Evolutionary conservation across 208 protist species (phyloP).

Genomic region (Trichomonas gallinae): DNA sequence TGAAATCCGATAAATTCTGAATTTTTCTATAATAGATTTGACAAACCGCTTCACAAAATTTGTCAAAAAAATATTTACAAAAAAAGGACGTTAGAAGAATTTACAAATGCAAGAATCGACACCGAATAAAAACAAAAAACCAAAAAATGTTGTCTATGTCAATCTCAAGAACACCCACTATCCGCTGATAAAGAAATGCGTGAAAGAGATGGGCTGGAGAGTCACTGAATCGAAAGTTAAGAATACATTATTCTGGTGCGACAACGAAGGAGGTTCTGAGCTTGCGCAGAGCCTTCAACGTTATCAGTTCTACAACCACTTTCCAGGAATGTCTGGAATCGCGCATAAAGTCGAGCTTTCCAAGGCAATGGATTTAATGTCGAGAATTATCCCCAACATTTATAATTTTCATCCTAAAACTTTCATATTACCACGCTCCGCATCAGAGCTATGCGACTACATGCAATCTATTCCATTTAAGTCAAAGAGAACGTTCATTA

Average conservation of each 20-base stretch:
- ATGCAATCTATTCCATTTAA: not conserved
- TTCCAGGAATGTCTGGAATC: not conserved
- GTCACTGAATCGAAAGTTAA: not conserved
- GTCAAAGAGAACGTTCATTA: not conserved
- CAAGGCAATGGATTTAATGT: not conserved
- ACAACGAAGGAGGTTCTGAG: not conserved
- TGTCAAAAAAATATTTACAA: not conserved
- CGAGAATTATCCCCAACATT: not conserved
- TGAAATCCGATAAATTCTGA: not conserved
- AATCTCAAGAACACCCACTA: not conserved
- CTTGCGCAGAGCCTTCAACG: not conserved
- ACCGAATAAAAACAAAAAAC: not conserved
- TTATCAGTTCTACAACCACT: not conserved
- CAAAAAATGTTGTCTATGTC: not conserved
- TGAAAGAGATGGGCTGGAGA: not conserved
- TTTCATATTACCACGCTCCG: not conserved
- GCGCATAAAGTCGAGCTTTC: not conserved
- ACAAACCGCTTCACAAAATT: not conserved
- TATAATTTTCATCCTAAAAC: not conserved
- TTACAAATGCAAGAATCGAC: not conserved
- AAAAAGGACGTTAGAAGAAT: not conserved
- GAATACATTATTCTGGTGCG: not conserved
- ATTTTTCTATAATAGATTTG: not conserved
- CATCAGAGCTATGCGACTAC: not conserved
- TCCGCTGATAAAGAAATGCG: not conserved